Conservation (phyloP, 257 asterid genomes). For the Linderniella brevidens region DNA sequence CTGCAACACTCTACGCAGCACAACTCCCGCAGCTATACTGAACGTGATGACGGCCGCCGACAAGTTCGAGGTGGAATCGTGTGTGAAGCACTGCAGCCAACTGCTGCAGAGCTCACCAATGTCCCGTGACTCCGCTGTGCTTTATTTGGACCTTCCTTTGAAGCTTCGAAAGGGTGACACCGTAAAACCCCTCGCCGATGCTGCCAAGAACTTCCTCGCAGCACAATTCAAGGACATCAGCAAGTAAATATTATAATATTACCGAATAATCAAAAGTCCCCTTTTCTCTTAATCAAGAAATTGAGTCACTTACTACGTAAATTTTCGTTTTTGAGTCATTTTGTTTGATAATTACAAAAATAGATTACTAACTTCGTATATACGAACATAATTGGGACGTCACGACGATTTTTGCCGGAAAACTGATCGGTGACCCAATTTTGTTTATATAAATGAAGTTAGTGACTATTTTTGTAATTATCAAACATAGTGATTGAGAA, state of each 20-base stretch:
- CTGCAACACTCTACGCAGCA: slow-evolving; percentile 42
- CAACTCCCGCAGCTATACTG: slow-evolving; percentile 44
- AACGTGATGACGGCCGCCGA: slow-evolving; percentile 88
- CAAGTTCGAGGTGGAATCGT: slow-evolving; percentile 72
- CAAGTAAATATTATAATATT: slow-evolving; percentile 28
- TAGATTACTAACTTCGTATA: no score
- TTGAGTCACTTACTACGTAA: background rate
- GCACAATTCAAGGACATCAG: slow-evolving; percentile 52
- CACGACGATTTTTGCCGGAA: no score
- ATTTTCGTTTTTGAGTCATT: no score
- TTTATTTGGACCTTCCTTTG: slow-evolving; percentile 82
- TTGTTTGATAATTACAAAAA: no score
- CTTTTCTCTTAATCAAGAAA: background rate
- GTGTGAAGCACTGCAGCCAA: slow-evolving; percentile 76
- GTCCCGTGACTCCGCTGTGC: slow-evolving; percentile 86
- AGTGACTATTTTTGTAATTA: no score
- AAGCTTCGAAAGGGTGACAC: slow-evolving; percentile 52
- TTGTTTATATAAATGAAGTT: no score
- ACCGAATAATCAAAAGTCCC: background rate
- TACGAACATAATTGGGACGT: no score
- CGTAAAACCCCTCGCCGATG: slow-evolving; percentile 54
- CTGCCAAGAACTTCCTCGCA: slow-evolving; percentile 66
- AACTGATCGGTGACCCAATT: no score
- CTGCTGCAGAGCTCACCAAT: slow-evolving; percentile 42
- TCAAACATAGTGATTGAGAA: no score